Evolutionary conservation across 2,329 filamentous ascomycete species (phyloP).

Genomic region (Penicillium sp.): DNA sequence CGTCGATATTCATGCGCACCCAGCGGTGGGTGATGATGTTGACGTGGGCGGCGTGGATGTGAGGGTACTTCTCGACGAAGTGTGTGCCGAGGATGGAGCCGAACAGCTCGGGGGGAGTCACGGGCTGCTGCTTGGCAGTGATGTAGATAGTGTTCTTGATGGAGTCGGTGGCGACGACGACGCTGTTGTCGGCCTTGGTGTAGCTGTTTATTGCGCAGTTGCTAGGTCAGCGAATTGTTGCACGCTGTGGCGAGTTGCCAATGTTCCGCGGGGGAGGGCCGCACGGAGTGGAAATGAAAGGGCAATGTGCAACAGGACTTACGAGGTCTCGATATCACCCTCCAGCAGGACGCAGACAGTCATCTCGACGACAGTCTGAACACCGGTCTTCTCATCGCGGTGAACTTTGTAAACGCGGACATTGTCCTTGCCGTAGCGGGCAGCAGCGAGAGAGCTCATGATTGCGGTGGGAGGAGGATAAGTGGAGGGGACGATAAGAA

Average conservation of each 20-base stretch:
- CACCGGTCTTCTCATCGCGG: slow-evolving; percentile 71
- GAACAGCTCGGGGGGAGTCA: slow-evolving; percentile 91
- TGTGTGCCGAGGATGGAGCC: slow-evolving; percentile 81
- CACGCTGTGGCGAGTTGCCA: not conserved
- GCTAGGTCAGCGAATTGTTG: not conserved
- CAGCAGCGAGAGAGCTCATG: slow-evolving; percentile 44
- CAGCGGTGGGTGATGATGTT: slow-evolving; percentile 84
- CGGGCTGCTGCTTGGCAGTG: slow-evolving; percentile 87
- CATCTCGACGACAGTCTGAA: slow-evolving; percentile 90
- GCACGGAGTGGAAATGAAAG: slow-evolving; percentile 7
- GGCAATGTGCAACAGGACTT: slow-evolving; percentile 37
- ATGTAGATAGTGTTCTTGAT: slow-evolving; percentile 99
- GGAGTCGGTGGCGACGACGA: slow-evolving; percentile 93
- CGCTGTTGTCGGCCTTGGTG: slow-evolving; percentile 90
- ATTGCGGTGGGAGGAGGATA: slow-evolving; percentile 15
- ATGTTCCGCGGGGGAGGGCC: not conserved
- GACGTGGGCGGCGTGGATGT: slow-evolving; percentile 84
- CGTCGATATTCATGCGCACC: slow-evolving; percentile 84
- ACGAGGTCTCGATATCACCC: slow-evolving; percentile 85
- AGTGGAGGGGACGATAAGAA: not conserved
- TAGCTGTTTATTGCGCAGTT: slow-evolving; percentile 60
- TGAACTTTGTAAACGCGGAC: slow-evolving; percentile 96
- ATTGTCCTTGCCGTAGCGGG: slow-evolving; percentile 76
- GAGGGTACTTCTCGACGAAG: slow-evolving; percentile 83
- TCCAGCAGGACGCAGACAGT: slow-evolving; percentile 91